Conservation (phyloP, 306 rosid genomes). For the Cucurbita maxima region DNA sequence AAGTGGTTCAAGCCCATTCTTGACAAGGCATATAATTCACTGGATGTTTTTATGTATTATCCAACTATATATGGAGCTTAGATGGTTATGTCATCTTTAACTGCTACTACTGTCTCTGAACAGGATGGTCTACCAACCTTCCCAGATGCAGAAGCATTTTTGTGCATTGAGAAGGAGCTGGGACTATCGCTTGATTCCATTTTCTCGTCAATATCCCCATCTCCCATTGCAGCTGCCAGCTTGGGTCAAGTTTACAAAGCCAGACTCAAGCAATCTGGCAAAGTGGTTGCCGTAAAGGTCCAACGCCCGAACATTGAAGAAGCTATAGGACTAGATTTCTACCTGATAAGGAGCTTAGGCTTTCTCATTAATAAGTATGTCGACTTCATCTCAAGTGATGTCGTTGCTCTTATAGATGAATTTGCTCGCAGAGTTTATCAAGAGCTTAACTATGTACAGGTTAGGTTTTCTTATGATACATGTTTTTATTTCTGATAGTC, state of each 20-base stretch:
- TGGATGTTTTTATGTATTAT: background rate
- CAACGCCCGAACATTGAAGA: slow-evolving; percentile 93
- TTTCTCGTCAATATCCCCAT: slow-evolving; percentile 54
- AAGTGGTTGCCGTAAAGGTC: slow-evolving; percentile 79
- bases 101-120: slow-evolving; percentile 17
- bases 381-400: slow-evolving; percentile 63
- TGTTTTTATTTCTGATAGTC: background rate
- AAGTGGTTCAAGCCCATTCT: background rate
- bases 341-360: slow-evolving; percentile 64
- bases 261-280: slow-evolving; percentile 43
- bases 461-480: slow-evolving; percentile 19
- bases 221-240: slow-evolving; percentile 93
- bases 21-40: background rate
- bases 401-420: slow-evolving; percentile 78
- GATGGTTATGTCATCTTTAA: slow-evolving; percentile 11
- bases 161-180: slow-evolving; percentile 76
- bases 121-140: slow-evolving; percentile 90
- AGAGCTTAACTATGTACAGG: slow-evolving; percentile 98
- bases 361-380: slow-evolving; percentile 67
- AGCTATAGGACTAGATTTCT: slow-evolving; percentile 84
- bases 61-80: background rate
- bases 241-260: slow-evolving; percentile 96
- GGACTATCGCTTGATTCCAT: slow-evolving; percentile 56
- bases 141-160: slow-evolving; percentile 72
- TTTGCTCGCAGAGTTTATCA: slow-evolving; percentile 86